phyloP scores from a whole-genome alignment of 208 protist species.

The Polymyxa betae region DNA sequence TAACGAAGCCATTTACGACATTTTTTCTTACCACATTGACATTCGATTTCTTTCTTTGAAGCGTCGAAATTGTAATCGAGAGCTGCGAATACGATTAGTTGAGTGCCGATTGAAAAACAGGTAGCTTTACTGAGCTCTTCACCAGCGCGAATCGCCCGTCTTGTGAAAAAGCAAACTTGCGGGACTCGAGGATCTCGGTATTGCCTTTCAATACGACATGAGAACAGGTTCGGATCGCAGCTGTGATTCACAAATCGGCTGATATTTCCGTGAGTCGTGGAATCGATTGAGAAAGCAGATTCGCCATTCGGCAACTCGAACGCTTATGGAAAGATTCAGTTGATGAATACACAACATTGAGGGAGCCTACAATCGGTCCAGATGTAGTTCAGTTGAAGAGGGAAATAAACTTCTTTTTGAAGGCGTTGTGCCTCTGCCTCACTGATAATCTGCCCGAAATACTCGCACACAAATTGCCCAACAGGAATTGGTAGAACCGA shows the following conservation, averaged over 20 bases:
- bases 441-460: neutral
- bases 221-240: conserved; percentile 8
- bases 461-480: neutral
- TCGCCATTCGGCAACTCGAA: neutral
- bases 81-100: no score
- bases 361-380: neutral
- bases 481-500: neutral
- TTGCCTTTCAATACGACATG: neutral
- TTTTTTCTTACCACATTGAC: neutral
- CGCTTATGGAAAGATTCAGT: neutral
- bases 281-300: neutral
- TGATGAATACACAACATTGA: neutral
- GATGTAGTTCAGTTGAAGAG: neutral
- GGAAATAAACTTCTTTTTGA: neutral
- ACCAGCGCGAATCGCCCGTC: neutral
- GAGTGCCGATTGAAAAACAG: no score
- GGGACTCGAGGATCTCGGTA: conserved; percentile 11
- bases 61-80: neutral
- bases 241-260: conserved; percentile 11
- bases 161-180: neutral
- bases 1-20: conserved; percentile 23
- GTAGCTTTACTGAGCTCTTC: neutral
- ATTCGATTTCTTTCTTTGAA: neutral
- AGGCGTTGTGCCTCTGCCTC: neutral
- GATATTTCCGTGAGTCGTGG: neutral